Conservation (phyloP, 2,329 filamentous ascomycete genomes). For the Aspergillus latus region DNA sequence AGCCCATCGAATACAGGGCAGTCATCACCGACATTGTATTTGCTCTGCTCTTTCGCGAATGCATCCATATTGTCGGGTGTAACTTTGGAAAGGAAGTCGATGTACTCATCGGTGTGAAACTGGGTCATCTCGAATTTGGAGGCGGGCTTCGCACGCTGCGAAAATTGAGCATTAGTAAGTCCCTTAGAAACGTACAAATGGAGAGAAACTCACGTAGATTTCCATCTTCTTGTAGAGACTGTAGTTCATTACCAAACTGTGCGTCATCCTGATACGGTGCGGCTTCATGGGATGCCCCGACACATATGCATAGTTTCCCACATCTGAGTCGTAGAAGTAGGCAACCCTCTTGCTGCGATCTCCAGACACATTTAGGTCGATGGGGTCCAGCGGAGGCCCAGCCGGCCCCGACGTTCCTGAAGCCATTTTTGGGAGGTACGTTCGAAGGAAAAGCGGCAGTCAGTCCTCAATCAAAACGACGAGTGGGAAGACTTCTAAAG, state of each 20-base stretch:
- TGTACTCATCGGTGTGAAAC: constrained; percentile 72
- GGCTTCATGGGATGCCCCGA: constrained; percentile 69
- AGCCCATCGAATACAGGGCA: constrained; percentile 68
- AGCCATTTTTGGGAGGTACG: constrained; percentile 35
- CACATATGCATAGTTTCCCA: constrained; percentile 97
- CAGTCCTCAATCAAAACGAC: constrained; percentile 11
- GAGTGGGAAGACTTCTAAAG: constrained; percentile 3
- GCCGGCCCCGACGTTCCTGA: constrained; percentile 28
- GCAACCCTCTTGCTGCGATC: constrained; percentile 77
- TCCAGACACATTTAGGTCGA: constrained; percentile 50
- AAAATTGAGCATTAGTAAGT: constrained; percentile 22
- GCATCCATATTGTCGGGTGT: constrained; percentile 98
- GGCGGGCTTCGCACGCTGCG: constrained; percentile 74
- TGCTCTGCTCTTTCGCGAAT: constrained; percentile 86
- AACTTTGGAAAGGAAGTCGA: constrained; percentile 76
- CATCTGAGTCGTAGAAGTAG: constrained; percentile 98
- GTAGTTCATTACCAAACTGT: constrained; percentile 69
- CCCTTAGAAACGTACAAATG: background rate
- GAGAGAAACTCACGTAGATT: constrained; percentile 58
- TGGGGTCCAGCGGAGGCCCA: constrained; percentile 55
- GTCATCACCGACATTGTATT: constrained; percentile 66
- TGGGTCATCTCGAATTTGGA: constrained; percentile 71
- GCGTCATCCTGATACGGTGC: constrained; percentile 66
- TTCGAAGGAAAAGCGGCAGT: constrained; percentile 8
- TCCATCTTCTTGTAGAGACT: constrained; percentile 73